Base-by-base conservation (phyloP, 2,329 filamentous ascomycete species). In the Fusarium concolor region DNA sequence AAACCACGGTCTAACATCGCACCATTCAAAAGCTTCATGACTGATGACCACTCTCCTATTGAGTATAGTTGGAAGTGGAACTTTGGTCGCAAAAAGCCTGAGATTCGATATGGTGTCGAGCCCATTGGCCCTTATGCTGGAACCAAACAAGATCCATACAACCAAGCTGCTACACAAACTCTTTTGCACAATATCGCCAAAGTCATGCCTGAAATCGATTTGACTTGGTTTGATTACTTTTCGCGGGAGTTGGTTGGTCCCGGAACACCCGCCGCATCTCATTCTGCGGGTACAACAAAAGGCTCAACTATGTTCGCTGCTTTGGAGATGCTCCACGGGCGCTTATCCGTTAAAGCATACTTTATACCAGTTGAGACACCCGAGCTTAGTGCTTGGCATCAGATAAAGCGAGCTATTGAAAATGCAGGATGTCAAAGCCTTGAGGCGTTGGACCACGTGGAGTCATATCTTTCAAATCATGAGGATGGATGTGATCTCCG, bases 31-130 rank as follows among this genome's bases (percentile, higher is more conserved):
- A 56, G 53, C 20, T 56, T 56, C 35, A 41, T 56, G 35, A 56
- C 53, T 3, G 53, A 56, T 14, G 53, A 56, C 18, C 37, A 56
- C 46, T 42, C 53, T 10, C 37, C 53, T 5, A 51, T 56, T 7
- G 45, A 56, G 14, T 56, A 56, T 11, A 56, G 53, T 17, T 56
- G 45, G 53, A 56, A 56, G 22, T 56, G 53, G 53, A 56, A 17
- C n/a, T 14, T 20, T 15, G 22, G 53, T 11, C 33, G 3, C 10
- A 51, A 51, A 35, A 56, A 51, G 20, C 53, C 53, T 10, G 53
- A 56, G 1, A 41, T 56, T 14, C 38, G 53, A n/a, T 56, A 51
- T 12, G 20, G 26, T 15, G 18, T 56, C 28, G 45, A 51, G 6
- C 35, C 38, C 10, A 15, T 42, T 10, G 18, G 29, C n/a, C 29